These are phyloP conservation scores for Jaltomata sinuosa DNA, from an alignment of 257 asterid species.

Conservation along the genomic window DNA sequence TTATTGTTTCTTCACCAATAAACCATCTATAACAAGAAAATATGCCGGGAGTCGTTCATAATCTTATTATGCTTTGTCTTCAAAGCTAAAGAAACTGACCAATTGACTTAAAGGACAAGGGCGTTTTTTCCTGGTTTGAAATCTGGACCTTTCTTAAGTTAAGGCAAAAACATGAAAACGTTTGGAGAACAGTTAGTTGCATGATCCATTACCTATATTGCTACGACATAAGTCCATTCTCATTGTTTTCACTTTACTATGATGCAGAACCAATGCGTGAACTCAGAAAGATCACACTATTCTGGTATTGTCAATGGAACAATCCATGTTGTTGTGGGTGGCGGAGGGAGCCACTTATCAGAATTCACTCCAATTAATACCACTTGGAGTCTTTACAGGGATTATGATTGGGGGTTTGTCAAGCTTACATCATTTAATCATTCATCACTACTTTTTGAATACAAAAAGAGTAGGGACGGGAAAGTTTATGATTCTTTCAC, in stretches of 20 bases:
- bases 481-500: conserved; percentile 77
- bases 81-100: background rate
- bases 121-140: background rate
- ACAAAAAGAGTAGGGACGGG: conserved; percentile 76
- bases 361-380: conserved; percentile 37
- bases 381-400: conserved; percentile 67
- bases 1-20: background rate
- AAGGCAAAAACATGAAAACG: background rate
- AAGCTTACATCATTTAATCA: conserved; percentile 65
- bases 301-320: conserved; percentile 68
- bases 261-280: conserved; percentile 47
- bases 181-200: background rate
- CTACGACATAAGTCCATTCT: background rate
- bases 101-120: background rate
- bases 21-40: background rate
- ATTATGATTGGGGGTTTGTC: conserved; percentile 64
- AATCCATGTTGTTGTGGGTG: conserved; percentile 48
- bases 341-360: conserved; percentile 60
- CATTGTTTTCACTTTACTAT: background rate
- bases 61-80: background rate
- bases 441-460: conserved; percentile 61
- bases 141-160: background rate
- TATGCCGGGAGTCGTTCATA: background rate
- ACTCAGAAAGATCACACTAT: conserved; percentile 31
- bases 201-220: background rate